Conservation (phyloP, 2,329 filamentous ascomycete genomes). For the Aspergillus candidus region DNA sequence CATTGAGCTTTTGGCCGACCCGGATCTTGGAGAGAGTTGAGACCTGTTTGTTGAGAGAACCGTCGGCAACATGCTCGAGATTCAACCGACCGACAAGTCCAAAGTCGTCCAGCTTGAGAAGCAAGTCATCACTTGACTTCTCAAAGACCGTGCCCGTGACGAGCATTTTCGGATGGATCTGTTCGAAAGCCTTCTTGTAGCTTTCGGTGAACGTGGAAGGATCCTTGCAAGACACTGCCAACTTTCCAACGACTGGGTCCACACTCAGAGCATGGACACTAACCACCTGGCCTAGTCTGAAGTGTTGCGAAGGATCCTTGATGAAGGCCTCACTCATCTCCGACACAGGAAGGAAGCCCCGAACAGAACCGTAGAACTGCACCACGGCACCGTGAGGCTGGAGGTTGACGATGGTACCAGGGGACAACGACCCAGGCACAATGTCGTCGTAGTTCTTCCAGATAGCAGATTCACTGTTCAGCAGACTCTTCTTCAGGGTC, state of each 20-base stretch:
- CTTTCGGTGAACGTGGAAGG: conserved; percentile 71
- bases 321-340: conserved; percentile 99
- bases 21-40: conserved; percentile 73
- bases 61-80: conserved; percentile 76
- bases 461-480: conserved; percentile 79
- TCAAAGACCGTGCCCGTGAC: conserved; percentile 76
- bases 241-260: conserved; percentile 61
- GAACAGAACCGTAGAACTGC: conserved; percentile 80
- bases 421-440: conserved; percentile 66
- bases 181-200: conserved; percentile 65
- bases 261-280: conserved; percentile 82
- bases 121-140: conserved; percentile 68
- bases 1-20: conserved; percentile 73
- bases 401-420: conserved; percentile 81
- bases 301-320: conserved; percentile 80
- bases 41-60: conserved; percentile 69
- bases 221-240: conserved; percentile 91
- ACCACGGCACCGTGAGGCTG: conserved; percentile 74
- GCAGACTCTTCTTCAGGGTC: conserved; percentile 87
- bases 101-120: conserved; percentile 67
- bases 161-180: conserved; percentile 65
- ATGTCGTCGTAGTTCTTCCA: conserved; percentile 74
- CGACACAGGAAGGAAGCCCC: conserved; percentile 82
- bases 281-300: conserved; percentile 83
- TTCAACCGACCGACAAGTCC: conserved; percentile 73